Percentiles rank a stretch among this genome's conserved stretches.
Conservation (phyloP, 2,329 filamentous ascomycete species). For the Simplicillium sp. region DNA sequence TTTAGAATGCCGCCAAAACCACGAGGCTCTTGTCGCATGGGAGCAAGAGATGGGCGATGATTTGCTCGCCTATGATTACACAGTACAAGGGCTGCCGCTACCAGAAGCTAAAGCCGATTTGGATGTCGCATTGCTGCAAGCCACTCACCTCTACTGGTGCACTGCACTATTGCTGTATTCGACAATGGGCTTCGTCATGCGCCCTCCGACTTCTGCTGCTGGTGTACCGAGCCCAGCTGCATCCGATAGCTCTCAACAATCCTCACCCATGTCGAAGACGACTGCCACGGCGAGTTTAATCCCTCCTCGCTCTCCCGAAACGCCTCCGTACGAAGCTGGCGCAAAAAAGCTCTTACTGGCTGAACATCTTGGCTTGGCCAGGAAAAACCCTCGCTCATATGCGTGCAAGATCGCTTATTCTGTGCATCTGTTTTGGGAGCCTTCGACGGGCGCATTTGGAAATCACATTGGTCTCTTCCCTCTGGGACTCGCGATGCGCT, state of each 20-base stretch:
- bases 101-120: slow-evolving; percentile 1
- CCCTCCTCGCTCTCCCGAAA: no score
- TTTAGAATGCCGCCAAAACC: not conserved
- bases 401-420: slow-evolving; percentile 9
- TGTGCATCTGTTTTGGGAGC: slow-evolving; percentile 8
- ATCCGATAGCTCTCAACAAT: no score
- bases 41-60: slow-evolving; percentile 2
- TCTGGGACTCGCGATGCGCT: slow-evolving; percentile 7
- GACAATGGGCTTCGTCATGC: not conserved
- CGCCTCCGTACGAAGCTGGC: no score
- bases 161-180: slow-evolving; percentile 3
- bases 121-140: slow-evolving; percentile 1
- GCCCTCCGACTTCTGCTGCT: not conserved
- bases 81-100: not conserved
- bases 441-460: slow-evolving; percentile 5
- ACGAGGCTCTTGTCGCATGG: not conserved
- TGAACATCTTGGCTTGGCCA: not conserved
- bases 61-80: not conserved
- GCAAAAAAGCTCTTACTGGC: no score
- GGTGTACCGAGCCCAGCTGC: no score
- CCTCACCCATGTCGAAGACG: no score
- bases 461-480: slow-evolving; percentile 7
- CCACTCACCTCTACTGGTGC: slow-evolving; percentile 2
- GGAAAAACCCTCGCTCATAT: slow-evolving; percentile 5
- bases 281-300: no score